Evolutionary conservation across 352 stramenopile species (phyloP).

Genomic region (Phytophthora hybrid): DNA sequence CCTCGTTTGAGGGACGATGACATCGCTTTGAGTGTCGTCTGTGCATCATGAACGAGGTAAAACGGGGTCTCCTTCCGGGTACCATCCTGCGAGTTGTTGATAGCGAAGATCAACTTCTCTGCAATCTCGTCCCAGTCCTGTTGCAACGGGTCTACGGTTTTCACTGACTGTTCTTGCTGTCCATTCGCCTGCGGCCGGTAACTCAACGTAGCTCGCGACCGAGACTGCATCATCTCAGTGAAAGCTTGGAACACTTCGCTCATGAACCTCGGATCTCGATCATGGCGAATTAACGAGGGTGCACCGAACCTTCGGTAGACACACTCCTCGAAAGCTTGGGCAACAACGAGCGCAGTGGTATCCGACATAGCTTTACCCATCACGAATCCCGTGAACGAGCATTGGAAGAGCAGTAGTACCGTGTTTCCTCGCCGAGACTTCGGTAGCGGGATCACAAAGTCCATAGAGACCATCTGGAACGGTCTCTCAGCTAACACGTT

Average conservation of each 20-base stretch:
- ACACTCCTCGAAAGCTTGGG: background rate
- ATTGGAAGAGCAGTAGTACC: conserved; percentile 13
- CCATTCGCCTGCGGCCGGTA: background rate
- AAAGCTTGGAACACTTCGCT: too few species aligned
- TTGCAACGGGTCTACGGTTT: conserved; percentile 11
- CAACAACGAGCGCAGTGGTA: background rate
- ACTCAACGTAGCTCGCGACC: too few species aligned
- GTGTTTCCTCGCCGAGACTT: conserved; percentile 1
- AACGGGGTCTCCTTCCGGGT: too few species aligned
- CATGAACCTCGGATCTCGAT: too few species aligned
- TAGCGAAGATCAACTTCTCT: background rate
- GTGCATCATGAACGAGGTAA: conserved; percentile 1
- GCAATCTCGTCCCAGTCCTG: conserved; percentile 18
- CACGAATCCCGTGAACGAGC: conserved; percentile 14
- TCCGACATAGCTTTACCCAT: conserved; percentile 14
- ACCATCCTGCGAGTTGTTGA: background rate
- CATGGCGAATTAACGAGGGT: too few species aligned
- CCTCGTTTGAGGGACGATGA: background rate
- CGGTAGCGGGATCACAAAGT: conserved; percentile 15
- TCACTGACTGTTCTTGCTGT: conserved; percentile 19
- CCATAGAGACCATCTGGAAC: conserved; percentile 20
- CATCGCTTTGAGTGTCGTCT: background rate
- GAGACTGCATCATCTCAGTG: too few species aligned
- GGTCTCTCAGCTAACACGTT: background rate
- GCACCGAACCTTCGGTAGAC: too few species aligned